Evolutionary conservation across 2,329 filamentous ascomycete species (phyloP), one percentile per base, ranked within the genome.

Genomic region (Paracamarosporium sp.): DNA sequence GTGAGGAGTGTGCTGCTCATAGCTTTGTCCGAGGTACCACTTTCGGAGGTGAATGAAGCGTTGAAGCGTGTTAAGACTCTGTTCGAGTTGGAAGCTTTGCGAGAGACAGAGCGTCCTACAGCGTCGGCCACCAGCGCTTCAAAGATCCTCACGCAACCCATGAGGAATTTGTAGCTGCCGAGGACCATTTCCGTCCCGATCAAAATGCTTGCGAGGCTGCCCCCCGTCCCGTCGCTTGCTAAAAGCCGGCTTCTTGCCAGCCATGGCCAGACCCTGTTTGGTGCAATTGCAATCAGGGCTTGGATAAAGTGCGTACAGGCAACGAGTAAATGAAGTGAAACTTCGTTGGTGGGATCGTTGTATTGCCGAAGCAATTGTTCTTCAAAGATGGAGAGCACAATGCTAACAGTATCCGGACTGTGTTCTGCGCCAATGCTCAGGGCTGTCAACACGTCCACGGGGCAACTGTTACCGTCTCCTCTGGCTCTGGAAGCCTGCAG

Each of bases 201-300:
- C 2, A 96, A 86, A 50, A 98, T 88, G 48, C 87, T 87, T 36
- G 89, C 86, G 59, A 99, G 83, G 59, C 90, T 88, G 11, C 92
- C 91, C 13, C 88, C 88, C 61, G 88, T 89, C 9, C 91, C 88
- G 64, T 92, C 89, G 5, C 88, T 86, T 65, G 90, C 90, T 44
- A 99, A 82, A 17, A 99, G 81, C 61, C 89, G 87, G 73, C 92
- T 96, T 56, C 92, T 88, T 3, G 89, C 87, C 67, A 99, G 84
- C 73, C 94, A 91, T 3, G 94, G 93, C 93, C 95, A 98, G 5
- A 97, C 88, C 58, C 93, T 85, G 55, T 90, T 90, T 0, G 95
- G 94, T 50, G 90, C 86, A n/a, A 90, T 66, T 9, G 84, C 82
- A 25, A 95, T 77, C 17, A 96, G 80, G 2, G 89, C 87, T 64